These are phyloP conservation scores for Bjerkandera adusta DNA, from an alignment of 1,284 basidiomycete genomes.

Conservation along the genomic window DNA sequence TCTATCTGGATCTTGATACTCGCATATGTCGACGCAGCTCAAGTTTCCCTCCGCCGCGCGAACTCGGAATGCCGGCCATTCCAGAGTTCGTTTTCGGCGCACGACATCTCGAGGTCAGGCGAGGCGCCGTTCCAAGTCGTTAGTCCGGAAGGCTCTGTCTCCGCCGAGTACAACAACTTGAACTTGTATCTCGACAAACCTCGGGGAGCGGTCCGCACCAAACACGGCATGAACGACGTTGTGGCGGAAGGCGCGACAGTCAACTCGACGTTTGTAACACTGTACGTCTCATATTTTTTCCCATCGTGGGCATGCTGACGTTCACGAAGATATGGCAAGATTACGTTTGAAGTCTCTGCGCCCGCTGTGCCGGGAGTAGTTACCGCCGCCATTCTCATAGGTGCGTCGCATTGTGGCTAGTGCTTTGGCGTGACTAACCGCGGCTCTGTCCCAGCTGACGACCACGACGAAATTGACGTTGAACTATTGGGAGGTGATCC, in stretches of 20 bases:
- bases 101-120: constrained; percentile 3
- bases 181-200: constrained; percentile 36
- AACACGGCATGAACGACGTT: constrained; percentile 34
- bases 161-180: constrained; percentile 28
- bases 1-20: no score
- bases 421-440: background rate
- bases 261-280: constrained; percentile 40
- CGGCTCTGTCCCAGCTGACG: constrained; percentile 24
- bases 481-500: constrained; percentile 42
- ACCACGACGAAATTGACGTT: constrained; percentile 43
- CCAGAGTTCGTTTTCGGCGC: constrained; percentile 15
- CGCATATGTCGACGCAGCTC: constrained; percentile 1
- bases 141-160: constrained; percentile 33
- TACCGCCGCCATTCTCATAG: constrained; percentile 39
- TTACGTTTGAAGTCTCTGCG: constrained; percentile 34
- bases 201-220: constrained; percentile 28
- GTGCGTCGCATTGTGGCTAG: constrained; percentile 20
- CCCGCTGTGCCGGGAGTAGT: constrained; percentile 36
- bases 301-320: background rate
- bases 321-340: constrained; percentile 33
- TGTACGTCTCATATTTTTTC: constrained; percentile 22
- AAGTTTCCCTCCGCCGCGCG: constrained; percentile 3
- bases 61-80: constrained; percentile 22
- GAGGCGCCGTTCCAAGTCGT: constrained; percentile 31
- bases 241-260: constrained; percentile 40